Conservation (phyloP, 192 early-diverging fungal species). For the Linnemannia schmuckeri region DNA sequence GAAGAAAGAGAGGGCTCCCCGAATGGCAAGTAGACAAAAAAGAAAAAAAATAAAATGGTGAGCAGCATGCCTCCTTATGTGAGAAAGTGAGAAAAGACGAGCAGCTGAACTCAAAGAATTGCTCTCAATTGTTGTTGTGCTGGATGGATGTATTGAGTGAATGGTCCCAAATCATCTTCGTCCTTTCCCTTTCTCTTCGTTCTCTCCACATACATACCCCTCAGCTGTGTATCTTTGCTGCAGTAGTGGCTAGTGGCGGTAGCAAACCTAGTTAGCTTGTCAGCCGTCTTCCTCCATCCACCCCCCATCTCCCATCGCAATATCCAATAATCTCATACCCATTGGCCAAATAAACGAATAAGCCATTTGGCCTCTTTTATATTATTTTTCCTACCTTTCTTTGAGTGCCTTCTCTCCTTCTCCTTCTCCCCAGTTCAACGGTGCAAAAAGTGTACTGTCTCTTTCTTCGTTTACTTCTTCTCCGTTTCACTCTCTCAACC, state of each 20-base stretch:
- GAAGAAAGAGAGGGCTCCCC: not conserved
- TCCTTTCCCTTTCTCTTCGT: not conserved
- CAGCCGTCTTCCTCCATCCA: no score
- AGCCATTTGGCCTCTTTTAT: constrained; percentile 7
- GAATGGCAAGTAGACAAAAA: not conserved
- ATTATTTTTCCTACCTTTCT: not conserved
- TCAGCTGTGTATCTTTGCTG: no score
- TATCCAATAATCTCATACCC: no score
- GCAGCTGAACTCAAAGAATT: no score
- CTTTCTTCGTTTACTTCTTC: no score
- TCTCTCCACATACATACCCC: not conserved
- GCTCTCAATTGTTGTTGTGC: no score
- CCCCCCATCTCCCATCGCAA: no score
- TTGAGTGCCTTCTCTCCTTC: not conserved
- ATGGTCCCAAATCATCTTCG: not conserved
- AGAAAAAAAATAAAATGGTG: not conserved
- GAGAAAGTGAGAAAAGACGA: not conserved
- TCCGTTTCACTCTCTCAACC: not conserved
- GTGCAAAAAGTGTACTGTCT: not conserved
- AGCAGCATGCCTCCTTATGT: not conserved
- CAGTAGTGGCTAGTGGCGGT: no score
- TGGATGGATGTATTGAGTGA: not conserved
- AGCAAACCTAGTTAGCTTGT: no score
- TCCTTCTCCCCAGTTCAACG: not conserved
- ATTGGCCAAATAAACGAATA: not conserved